Conservation (phyloP, 2,329 filamentous ascomycete genomes). For the Aspergillus intermedius region DNA sequence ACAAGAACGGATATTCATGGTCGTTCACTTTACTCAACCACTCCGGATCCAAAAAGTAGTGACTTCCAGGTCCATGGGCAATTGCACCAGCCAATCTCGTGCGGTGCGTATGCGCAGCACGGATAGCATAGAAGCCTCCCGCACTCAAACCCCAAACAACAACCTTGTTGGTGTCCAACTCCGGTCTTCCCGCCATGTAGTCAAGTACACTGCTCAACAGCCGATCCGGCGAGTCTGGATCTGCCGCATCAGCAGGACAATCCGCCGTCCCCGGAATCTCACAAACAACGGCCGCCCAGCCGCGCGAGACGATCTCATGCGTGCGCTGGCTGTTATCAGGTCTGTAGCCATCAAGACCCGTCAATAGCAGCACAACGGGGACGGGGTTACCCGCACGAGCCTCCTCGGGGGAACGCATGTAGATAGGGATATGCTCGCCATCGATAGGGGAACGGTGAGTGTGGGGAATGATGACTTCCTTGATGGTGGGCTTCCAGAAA, state of each 20-base stretch:
- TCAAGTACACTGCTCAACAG: conserved; percentile 57
- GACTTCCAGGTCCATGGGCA: conserved; percentile 58
- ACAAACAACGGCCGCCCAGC: conserved; percentile 57
- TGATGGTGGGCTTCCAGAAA: conserved; percentile 52
- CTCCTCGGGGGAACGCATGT: conserved; percentile 54
- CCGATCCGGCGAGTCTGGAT: conserved; percentile 55
- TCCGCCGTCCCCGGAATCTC: conserved; percentile 65
- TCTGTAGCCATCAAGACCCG: conserved; percentile 54
- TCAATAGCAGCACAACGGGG: conserved; percentile 51
- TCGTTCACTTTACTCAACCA: conserved; percentile 59
- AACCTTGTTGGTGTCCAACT: conserved; percentile 53
- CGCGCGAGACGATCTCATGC: conserved; percentile 56
- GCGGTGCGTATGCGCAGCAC: conserved; percentile 62
- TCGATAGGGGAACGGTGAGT: conserved; percentile 46
- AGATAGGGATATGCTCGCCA: conserved; percentile 54
- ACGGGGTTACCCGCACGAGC: conserved; percentile 39
- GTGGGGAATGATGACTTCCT: conserved; percentile 58
- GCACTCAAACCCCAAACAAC: conserved; percentile 60
- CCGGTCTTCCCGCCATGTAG: conserved; percentile 49
- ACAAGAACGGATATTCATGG: conserved; percentile 58
- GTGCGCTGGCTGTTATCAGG: conserved; percentile 49
- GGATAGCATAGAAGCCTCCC: conserved; percentile 63
- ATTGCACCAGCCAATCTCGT: conserved; percentile 49
- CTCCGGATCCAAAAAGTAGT: conserved; percentile 54
- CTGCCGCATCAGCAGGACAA: conserved; percentile 57